Percentiles rank a stretch among this genome's conserved stretches.
These are phyloP conservation scores for Ambrosia artemisiifolia DNA, from an alignment of 129 eudicot genomes.

Conservation along the genomic window DNA sequence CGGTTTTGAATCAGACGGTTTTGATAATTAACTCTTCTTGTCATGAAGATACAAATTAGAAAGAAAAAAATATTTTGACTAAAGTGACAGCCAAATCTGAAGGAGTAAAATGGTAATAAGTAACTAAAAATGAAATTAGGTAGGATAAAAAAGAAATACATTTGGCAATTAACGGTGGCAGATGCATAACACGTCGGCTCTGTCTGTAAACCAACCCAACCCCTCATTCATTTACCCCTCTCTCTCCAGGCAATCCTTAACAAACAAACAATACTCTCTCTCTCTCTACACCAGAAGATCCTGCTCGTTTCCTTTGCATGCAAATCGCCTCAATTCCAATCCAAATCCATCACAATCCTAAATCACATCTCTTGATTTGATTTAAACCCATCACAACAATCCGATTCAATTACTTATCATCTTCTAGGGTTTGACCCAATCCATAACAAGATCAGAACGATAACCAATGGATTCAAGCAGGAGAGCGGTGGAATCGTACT, in stretches of 20 bases:
- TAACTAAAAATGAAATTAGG: no score
- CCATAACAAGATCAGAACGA: constrained; percentile 15
- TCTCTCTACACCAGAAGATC: constrained; percentile 26
- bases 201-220: background rate
- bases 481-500: constrained; percentile 97
- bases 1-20: no score
- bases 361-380: background rate
- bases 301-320: constrained; percentile 32
- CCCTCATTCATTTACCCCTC: background rate
- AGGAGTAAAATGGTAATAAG: no score
- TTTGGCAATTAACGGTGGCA: background rate
- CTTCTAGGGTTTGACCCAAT: constrained; percentile 21
- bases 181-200: constrained; percentile 25
- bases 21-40: no score
- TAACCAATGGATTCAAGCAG: constrained; percentile 84
- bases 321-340: constrained; percentile 19
- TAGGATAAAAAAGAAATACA: background rate
- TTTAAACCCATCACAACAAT: constrained; percentile 2
- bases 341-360: constrained; percentile 11
- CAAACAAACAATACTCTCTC: constrained; percentile 11
- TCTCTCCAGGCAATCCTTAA: constrained; percentile 1
- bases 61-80: no score
- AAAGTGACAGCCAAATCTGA: no score
- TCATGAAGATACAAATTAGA: no score
- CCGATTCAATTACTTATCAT: constrained; percentile 1